Conservation (phyloP, 169 alveolate species). For the Plasmodium gaboni region DNA sequence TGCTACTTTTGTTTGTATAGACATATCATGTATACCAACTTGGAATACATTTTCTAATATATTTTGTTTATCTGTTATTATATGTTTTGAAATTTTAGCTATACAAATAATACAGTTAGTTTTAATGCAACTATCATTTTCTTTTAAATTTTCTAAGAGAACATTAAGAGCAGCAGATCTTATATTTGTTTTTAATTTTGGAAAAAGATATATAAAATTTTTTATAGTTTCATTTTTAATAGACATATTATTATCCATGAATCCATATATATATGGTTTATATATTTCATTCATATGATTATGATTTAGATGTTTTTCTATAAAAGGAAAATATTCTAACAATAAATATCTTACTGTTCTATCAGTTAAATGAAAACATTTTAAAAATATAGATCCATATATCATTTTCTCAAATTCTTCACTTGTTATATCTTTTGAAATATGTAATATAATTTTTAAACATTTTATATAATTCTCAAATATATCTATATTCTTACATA, state of each 20-base stretch:
- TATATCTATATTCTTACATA: constrained; percentile 47
- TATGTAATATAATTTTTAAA: constrained; percentile 39
- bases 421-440: constrained; percentile 34
- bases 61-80: constrained; percentile 78
- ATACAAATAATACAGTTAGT: constrained; percentile 84
- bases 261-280: constrained; percentile 74
- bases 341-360: constrained; percentile 52
- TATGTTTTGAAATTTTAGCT: constrained; percentile 82
- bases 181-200: constrained; percentile 78
- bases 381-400: constrained; percentile 13
- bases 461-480: constrained; percentile 45
- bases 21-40: constrained; percentile 78
- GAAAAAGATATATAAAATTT: constrained; percentile 78
- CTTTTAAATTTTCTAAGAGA: constrained; percentile 79
- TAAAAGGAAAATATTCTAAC: constrained; percentile 30
- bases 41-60: constrained; percentile 83
- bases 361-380: constrained; percentile 54
- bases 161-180: constrained; percentile 57
- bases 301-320: constrained; percentile 28
- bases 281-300: constrained; percentile 59
- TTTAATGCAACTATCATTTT: constrained; percentile 80
- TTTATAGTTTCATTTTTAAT: constrained; percentile 84
- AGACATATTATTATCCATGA: constrained; percentile 79
- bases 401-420: constrained; percentile 35
- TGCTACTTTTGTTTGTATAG: constrained; percentile 78